Evolutionary conservation across 768 basidiomycete species (phyloP), one percentile per base, ranked within the genome.

Genomic region (Cystobasidium ongulense): DNA sequence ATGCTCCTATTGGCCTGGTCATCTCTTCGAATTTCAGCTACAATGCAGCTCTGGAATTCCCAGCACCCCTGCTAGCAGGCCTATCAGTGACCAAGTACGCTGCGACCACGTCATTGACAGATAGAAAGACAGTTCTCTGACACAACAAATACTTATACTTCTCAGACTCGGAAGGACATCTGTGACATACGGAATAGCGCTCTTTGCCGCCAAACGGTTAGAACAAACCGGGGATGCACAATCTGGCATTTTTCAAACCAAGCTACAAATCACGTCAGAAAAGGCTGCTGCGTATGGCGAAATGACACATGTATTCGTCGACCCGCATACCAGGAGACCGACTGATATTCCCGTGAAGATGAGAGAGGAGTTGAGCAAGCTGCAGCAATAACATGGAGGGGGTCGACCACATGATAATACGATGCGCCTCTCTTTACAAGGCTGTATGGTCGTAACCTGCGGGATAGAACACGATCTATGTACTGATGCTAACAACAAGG

Each of bases 261-360:
- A 25, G 2, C 38, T 59, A 15, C 25, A 39, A 50, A 21, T 74
- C 11, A 1, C 15, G 2, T 27, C 57, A 11, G 38, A n/a, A 7
- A 38, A 64, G 1, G 83, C 83, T 0, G 82, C 81, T 21, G 84
- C 83, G 1, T 84, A 85, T 0, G 85, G 85, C 18, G 85, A 84
- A 11, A 91, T 91, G 70, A 91, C 89, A 0, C 90, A 92, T 80
- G 90, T 91, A n/a, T 91, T 91, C 78, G 90, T 92, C 1, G 86
- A 87, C 31, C 85, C 84, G 53, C 76, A 77, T 67, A 85, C 85
- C 52, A 81, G 90, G 59, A 87, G 85, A 81, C 87, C 88, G 72
- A 80, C 81, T 23, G 0, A 76, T 0, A 88, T 90, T 78, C 80
- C 77, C 39, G 70, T 78, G 1, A 79, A 75, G 68, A 84, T 82